These are phyloP conservation scores for Malus hybrid DNA, from an alignment of 331 rosid genomes.

Conservation along the genomic window DNA sequence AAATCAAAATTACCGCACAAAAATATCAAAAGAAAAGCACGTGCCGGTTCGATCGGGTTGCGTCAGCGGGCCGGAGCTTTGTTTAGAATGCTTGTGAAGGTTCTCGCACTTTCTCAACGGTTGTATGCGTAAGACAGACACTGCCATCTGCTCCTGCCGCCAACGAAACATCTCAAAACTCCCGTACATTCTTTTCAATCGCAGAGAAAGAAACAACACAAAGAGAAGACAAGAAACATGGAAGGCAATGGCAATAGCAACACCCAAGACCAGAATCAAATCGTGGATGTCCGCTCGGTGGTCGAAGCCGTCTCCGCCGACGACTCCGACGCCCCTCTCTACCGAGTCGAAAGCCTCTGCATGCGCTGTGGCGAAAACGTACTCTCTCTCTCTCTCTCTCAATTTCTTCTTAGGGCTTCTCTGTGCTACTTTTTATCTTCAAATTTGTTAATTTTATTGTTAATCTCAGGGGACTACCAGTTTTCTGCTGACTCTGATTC, in stretches of 20 bases:
- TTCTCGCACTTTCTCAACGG: neutral
- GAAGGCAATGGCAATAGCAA: neutral
- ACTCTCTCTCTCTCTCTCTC: neutral
- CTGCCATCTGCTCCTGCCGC: neutral
- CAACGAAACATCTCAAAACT: neutral
- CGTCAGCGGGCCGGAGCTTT: neutral
- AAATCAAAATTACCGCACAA: too few species aligned
- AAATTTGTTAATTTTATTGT: neutral
- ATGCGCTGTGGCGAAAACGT: slow-evolving; percentile 88
- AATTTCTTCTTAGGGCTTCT: neutral
- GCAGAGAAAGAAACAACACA: neutral
- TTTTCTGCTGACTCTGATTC: slow-evolving; percentile 64
- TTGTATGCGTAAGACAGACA: neutral
- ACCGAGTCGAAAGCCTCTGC: slow-evolving; percentile 72
- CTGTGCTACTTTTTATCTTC: neutral
- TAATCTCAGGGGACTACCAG: slow-evolving; percentile 67
- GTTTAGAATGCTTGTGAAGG: neutral
- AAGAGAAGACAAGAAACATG: neutral
- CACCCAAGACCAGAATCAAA: slow-evolving; percentile 22
- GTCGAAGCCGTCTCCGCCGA: slow-evolving; percentile 77
- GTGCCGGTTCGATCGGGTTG: too few species aligned
- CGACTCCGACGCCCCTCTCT: slow-evolving; percentile 52
- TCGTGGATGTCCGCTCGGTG: slow-evolving; percentile 68
- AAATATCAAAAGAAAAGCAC: too few species aligned
- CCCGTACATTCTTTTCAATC: neutral